These are phyloP conservation scores for Dactylella cylindrospora DNA, from an alignment of 2,329 filamentous ascomycete species.

Conservation along the genomic window DNA sequence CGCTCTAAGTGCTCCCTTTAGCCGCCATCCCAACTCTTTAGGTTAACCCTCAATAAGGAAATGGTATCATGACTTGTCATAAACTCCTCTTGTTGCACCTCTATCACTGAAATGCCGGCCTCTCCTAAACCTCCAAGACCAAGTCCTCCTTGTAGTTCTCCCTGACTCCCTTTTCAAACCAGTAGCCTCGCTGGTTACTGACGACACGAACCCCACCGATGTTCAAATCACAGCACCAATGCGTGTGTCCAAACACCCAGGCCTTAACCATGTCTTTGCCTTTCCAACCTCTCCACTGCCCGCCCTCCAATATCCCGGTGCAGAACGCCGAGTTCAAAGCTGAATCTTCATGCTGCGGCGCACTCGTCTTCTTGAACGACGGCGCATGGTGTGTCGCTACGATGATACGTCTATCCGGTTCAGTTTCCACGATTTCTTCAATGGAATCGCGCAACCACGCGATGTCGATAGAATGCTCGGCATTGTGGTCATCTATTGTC, in stretches of 20 bases:
- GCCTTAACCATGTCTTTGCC: slow-evolving; percentile 49
- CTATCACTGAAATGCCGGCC: background rate
- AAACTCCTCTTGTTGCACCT: background rate
- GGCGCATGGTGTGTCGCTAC: slow-evolving; percentile 64
- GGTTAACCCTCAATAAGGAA: background rate
- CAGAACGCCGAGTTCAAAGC: slow-evolving; percentile 59
- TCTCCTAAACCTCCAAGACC: slow-evolving; percentile 25
- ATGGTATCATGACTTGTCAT: too few relatives aligned
- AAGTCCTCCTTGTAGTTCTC: slow-evolving; percentile 37
- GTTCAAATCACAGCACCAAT: slow-evolving; percentile 53
- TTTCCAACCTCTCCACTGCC: slow-evolving; percentile 49
- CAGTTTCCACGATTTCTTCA: slow-evolving; percentile 42
- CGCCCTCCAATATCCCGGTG: slow-evolving; percentile 54
- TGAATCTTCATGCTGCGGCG: slow-evolving; percentile 56
- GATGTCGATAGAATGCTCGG: slow-evolving; percentile 56
- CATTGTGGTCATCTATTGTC: slow-evolving; percentile 58
- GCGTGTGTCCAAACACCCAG: slow-evolving; percentile 59
- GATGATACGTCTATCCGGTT: slow-evolving; percentile 51
- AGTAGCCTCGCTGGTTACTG: slow-evolving; percentile 42
- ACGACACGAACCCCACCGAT: slow-evolving; percentile 34
- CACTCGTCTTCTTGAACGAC: slow-evolving; percentile 56
- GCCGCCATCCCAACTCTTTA: too few relatives aligned
- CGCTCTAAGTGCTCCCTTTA: too few relatives aligned
- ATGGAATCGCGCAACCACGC: slow-evolving; percentile 57
- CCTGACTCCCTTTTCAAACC: slow-evolving; percentile 38